Base-by-base conservation (phyloP, 257 asterid genomes). In the Solanum boliviense region DNA sequence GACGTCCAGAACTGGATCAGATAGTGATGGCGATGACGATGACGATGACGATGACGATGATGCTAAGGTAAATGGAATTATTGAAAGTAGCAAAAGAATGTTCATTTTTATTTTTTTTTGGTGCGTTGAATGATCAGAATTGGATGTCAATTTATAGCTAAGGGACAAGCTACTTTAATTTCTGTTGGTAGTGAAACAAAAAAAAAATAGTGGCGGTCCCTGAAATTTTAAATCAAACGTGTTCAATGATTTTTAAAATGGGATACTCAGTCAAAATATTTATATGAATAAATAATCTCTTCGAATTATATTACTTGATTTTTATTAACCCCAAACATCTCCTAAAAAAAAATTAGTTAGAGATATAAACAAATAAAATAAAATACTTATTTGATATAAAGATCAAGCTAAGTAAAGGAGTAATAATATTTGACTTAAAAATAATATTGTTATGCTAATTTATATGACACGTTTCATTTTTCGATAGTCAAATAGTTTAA, bases 401-500 rank as follows among this genome's bases (percentile, higher is more conserved):
- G 10, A 60, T 7, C 67, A 58, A 58, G 2, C 25, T 1, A 23
- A 23, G 25, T 60, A 60, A 60, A 23, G 7, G 29, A 23, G 29
- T 60, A 9, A 23, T 60, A 60, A 60, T 60, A 60, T 9, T 60
- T 23, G 0, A 9, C 70, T 60, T 60, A 23, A 60, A 60, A 16
- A 52, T 16, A 52, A 48, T 15, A 48, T 0, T 16, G 1, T 13
- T 46, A 46, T 46, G 1, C 58, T 46, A 48, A 13, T 48, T 13
- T 48, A 16, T 52, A 0, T 52, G 23, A 52, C 9, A 16, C 1
- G 0, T 48, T 16, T 48, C 0, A 15, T 48, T 15, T 48, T 48
- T 48, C 1, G 3, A 48, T 0, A 48, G 8, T 15, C 23, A 15
- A 52, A 52, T 0, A 2, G 0, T 52, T 52, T 48, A 5, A 16